Conservation (phyloP, 2,329 filamentous ascomycete species). For the Neofusicoccum cordaticola region DNA sequence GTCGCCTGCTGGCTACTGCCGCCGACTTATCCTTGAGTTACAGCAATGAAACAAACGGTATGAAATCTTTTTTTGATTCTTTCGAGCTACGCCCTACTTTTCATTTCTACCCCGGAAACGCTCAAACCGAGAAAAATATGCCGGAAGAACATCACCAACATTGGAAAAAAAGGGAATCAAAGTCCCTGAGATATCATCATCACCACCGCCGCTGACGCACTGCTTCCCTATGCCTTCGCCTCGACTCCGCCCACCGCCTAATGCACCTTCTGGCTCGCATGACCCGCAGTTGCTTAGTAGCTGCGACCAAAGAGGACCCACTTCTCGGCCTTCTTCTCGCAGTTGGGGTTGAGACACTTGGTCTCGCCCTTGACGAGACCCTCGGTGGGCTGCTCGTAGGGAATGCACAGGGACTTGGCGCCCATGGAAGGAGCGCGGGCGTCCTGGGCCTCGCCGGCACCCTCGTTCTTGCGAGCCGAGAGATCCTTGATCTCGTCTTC, state of each 20-base stretch:
- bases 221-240: neutral
- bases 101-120: slow-evolving; percentile 2
- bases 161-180: neutral
- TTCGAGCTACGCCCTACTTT: neutral
- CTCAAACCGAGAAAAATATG: neutral
- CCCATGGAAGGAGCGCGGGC: slow-evolving; percentile 71
- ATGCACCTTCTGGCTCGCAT: neutral
- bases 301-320: slow-evolving; percentile 86
- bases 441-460: slow-evolving; percentile 68
- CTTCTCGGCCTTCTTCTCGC: slow-evolving; percentile 69
- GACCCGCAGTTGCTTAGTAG: slow-evolving; percentile 28
- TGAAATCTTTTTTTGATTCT: neutral
- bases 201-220: neutral
- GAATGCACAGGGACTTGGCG: slow-evolving; percentile 73
- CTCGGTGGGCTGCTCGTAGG: slow-evolving; percentile 80
- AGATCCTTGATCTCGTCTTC: slow-evolving; percentile 95
- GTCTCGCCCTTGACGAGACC: slow-evolving; percentile 76
- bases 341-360: slow-evolving; percentile 89
- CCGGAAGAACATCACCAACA: slow-evolving; percentile 2
- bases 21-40: too few relatives aligned
- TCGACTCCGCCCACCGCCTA: neutral
- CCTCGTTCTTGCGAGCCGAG: slow-evolving; percentile 70
- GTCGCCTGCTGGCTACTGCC: too few relatives aligned
- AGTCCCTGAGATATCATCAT: slow-evolving; percentile 5
- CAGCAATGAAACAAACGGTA: neutral